phyloP scores from a whole-genome alignment of 495 filamentous ascomycete genomes.

The Paragyromitra xinjiangensis region DNA sequence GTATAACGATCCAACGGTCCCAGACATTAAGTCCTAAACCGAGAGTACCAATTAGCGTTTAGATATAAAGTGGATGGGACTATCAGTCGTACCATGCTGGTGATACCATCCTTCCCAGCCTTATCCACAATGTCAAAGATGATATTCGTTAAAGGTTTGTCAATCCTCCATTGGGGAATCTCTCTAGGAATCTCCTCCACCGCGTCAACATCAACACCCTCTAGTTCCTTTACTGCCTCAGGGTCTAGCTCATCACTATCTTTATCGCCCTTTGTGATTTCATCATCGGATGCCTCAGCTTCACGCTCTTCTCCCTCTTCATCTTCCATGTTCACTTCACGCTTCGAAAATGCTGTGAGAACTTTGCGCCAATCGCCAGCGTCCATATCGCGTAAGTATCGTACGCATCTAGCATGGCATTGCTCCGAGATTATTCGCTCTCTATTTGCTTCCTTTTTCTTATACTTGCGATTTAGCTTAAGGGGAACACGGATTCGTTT shows the following conservation, averaged over 20 bases:
- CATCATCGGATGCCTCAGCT: constrained; percentile 58
- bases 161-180: constrained; percentile 67
- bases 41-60: constrained; percentile 25
- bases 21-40: constrained; percentile 63
- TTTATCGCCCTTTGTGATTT: constrained; percentile 45
- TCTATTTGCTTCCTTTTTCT: constrained; percentile 50
- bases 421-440: constrained; percentile 51
- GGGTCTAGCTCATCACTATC: constrained; percentile 60
- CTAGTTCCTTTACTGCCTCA: constrained; percentile 53
- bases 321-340: constrained; percentile 56
- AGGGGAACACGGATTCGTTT: constrained; percentile 72
- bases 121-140: constrained; percentile 65
- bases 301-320: constrained; percentile 59
- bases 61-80: constrained; percentile 1
- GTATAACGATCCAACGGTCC: constrained; percentile 66
- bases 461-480: constrained; percentile 61
- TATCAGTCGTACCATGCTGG: constrained; percentile 62
- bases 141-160: constrained; percentile 65
- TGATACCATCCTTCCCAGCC: constrained; percentile 65
- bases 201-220: constrained; percentile 51
- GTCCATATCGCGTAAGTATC: constrained; percentile 77
- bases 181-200: constrained; percentile 57
- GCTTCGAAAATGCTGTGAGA: constrained; percentile 59
- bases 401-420: constrained; percentile 66
- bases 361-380: constrained; percentile 71